Percentiles rank a stretch among this genome's conserved stretches.
Evolutionary conservation across 176 grass and related monocot genomes (phyloP).

Genomic region (Chrysopogon serrulatus): DNA sequence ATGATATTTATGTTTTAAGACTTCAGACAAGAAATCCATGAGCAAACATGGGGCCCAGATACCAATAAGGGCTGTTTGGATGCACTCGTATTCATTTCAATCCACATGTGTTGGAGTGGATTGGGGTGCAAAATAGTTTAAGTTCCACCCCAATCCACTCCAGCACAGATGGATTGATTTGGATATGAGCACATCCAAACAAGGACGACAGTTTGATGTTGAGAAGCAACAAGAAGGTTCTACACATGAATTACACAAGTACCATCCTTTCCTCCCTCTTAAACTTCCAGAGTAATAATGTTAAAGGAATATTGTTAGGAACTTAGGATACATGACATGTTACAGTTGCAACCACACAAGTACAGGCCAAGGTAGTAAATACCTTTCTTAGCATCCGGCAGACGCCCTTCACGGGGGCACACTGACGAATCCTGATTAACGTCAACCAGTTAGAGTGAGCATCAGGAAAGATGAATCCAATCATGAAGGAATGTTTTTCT

Average conservation of each 20-base stretch:
- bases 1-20: not conserved
- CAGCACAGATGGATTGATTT: too few relatives aligned
- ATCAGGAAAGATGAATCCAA: constrained; percentile 3
- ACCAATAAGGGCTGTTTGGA: too few relatives aligned
- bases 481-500: not conserved
- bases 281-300: not conserved
- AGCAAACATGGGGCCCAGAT: not conserved
- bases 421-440: constrained; percentile 84
- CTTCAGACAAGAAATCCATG: not conserved
- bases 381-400: constrained; percentile 98
- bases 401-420: constrained; percentile 81
- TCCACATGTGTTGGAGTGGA: too few relatives aligned
- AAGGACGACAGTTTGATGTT: not conserved
- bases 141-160: too few relatives aligned
- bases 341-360: not conserved
- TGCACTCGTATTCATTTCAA: too few relatives aligned
- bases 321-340: not conserved
- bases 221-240: not conserved
- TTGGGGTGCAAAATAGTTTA: too few relatives aligned
- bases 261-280: not conserved
- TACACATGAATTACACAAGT: not conserved
- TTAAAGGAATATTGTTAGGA: not conserved
- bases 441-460: constrained; percentile 2
- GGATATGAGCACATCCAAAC: too few relatives aligned
- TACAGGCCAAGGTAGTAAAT: not conserved